Evolutionary conservation across 2,329 filamentous ascomycete species (phyloP).

Genomic region (Hymenoscyphus linearis): DNA sequence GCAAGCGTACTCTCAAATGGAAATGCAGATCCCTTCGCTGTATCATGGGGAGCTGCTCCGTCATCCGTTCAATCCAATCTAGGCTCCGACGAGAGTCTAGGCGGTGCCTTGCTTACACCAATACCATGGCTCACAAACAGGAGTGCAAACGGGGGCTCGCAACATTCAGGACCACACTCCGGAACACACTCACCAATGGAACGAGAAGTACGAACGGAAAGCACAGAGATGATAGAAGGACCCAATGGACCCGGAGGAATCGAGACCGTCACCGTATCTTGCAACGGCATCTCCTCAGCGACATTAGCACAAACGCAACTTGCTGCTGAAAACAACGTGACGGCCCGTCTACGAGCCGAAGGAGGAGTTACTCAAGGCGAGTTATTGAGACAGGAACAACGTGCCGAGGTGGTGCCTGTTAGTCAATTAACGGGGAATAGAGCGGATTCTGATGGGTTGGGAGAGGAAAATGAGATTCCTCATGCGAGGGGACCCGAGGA

Average conservation of each 20-base stretch:
- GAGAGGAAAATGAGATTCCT: slow-evolving; percentile 59
- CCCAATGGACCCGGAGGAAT: slow-evolving; percentile 74
- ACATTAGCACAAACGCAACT: slow-evolving; percentile 20
- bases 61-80: slow-evolving; percentile 41
- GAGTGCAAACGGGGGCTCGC: slow-evolving; percentile 29
- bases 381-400: slow-evolving; percentile 78
- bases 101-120: slow-evolving; percentile 85
- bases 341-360: slow-evolving; percentile 29
- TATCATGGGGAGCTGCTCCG: slow-evolving; percentile 44
- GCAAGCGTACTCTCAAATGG: slow-evolving; percentile 57
- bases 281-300: slow-evolving; percentile 62
- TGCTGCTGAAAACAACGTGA: slow-evolving; percentile 15
- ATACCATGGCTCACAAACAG: slow-evolving; percentile 75
- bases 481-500: slow-evolving; percentile 81
- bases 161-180: slow-evolving; percentile 22
- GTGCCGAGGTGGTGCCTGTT: slow-evolving; percentile 70
- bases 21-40: slow-evolving; percentile 34
- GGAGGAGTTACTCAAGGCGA: slow-evolving; percentile 75
- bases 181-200: slow-evolving; percentile 41
- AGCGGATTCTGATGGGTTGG: slow-evolving; percentile 33
- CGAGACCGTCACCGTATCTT: slow-evolving; percentile 72
- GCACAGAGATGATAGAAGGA: slow-evolving; percentile 74
- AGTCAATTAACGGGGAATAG: slow-evolving; percentile 44
- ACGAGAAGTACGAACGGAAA: slow-evolving; percentile 63
- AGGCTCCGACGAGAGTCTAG: slow-evolving; percentile 82